These are phyloP conservation scores for Cotoneaster glaucophyllus DNA, from an alignment of 306 rosid genomes.

Conservation along the genomic window DNA sequence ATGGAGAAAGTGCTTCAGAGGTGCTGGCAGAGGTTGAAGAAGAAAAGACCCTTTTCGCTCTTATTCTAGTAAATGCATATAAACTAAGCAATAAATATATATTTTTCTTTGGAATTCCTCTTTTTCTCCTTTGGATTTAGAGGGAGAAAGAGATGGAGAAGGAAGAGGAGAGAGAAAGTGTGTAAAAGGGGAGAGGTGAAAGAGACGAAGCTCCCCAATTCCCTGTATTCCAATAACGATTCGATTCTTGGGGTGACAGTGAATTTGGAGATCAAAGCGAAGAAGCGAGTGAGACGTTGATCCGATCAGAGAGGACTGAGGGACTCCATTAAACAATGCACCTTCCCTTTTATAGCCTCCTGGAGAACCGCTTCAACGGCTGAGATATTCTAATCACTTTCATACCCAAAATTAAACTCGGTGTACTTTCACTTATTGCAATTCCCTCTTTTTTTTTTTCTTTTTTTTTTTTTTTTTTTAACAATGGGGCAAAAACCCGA, in stretches of 20 bases:
- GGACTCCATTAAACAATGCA: slow-evolving; percentile 6
- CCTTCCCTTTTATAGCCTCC: slow-evolving; percentile 34
- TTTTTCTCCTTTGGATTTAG: not conserved
- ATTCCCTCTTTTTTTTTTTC: too few species aligned
- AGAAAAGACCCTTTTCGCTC: slow-evolving; percentile 44
- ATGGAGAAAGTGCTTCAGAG: slow-evolving; percentile 2
- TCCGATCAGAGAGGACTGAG: slow-evolving; percentile 39
- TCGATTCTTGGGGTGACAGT: slow-evolving; percentile 57
- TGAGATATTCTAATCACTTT: slow-evolving; percentile 3
- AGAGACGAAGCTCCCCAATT: slow-evolving; percentile 36
- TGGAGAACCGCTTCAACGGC: slow-evolving; percentile 29
- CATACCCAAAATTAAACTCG: not conserved
- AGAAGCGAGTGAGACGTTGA: slow-evolving; percentile 45
- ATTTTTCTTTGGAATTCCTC: slow-evolving; percentile 8
- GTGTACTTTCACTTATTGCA: not conserved
- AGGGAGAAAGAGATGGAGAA: not conserved
- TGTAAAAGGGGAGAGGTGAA: not conserved
- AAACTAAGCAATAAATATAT: slow-evolving; percentile 10
- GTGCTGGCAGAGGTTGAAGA: slow-evolving; percentile 17
- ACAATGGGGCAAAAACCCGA: too few species aligned
- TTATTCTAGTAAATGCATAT: slow-evolving; percentile 22
- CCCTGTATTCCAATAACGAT: slow-evolving; percentile 44
- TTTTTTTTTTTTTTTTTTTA: too few species aligned
- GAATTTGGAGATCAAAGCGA: slow-evolving; percentile 48
- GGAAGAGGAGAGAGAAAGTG: slow-evolving; percentile 4